Conservation (phyloP, 768 basidiomycete genomes). For the Peribolospora kevripleyi region DNA sequence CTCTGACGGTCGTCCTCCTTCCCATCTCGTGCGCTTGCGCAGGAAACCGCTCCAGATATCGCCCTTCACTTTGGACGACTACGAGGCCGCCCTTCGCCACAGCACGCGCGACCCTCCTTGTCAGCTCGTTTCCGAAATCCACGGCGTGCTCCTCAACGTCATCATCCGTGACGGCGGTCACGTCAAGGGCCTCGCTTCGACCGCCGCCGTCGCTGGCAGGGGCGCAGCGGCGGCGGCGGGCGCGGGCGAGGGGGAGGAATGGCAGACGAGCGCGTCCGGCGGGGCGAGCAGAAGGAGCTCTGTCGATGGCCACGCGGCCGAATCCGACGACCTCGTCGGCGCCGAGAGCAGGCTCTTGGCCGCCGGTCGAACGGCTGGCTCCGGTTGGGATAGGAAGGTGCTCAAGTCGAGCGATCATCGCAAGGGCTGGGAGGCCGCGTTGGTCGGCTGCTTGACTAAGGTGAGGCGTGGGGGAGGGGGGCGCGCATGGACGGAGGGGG, state of each 20-base stretch:
- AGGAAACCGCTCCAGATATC: conserved; percentile 76
- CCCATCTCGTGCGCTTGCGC: not conserved
- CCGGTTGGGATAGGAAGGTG: conserved; percentile 18
- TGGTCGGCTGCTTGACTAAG: conserved; percentile 36
- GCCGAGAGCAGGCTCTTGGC: not conserved
- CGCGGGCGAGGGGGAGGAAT: not conserved
- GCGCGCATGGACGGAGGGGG: too few relatives aligned
- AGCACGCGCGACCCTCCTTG: conserved; percentile 42
- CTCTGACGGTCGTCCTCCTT: not conserved
- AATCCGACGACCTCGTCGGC: not conserved
- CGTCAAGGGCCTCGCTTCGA: conserved; percentile 5
- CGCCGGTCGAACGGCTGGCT: conserved; percentile 2
- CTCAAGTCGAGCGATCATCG: conserved; percentile 32
- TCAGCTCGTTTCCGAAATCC: conserved; percentile 58
- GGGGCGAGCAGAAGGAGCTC: not conserved
- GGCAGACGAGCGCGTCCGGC: not conserved
- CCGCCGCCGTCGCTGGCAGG: not conserved
- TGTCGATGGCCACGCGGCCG: not conserved
- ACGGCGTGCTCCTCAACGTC: conserved; percentile 69
- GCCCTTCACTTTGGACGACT: conserved; percentile 75
- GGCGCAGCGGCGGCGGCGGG: not conserved
- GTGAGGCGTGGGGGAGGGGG: too few relatives aligned
- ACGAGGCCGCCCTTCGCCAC: conserved; percentile 66
- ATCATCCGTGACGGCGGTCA: conserved; percentile 39
- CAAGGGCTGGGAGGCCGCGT: conserved; percentile 73